Evolutionary conservation across 345 rosid species (phyloP).

Genomic region (Kernera saxatilis): DNA sequence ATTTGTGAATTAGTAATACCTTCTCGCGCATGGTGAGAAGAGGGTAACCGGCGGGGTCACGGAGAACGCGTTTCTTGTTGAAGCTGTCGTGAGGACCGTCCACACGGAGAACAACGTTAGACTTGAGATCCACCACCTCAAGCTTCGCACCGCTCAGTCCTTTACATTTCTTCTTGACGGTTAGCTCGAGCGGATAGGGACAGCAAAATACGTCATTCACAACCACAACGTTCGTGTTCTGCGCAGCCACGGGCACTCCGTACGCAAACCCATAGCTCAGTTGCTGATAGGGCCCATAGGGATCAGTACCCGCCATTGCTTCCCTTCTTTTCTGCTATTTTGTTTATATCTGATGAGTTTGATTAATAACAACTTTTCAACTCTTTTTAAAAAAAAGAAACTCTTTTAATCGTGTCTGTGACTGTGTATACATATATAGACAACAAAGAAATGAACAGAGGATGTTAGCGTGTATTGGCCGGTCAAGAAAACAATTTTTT

Average conservation of each 20-base stretch:
- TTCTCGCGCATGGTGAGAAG: slow-evolving; percentile 30
- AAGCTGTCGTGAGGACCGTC: slow-evolving; percentile 21
- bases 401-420: background rate
- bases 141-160: slow-evolving; percentile 8
- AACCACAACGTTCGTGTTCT: slow-evolving; percentile 6
- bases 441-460: background rate
- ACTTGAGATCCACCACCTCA: background rate
- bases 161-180: slow-evolving; percentile 19
- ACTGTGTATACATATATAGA: background rate
- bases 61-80: slow-evolving; percentile 15
- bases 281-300: slow-evolving; percentile 1
- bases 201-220: slow-evolving; percentile 19
- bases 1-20: slow-evolving; percentile 6
- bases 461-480: slow-evolving; percentile 1
- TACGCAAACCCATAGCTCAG: background rate
- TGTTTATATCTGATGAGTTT: background rate
- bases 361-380: background rate
- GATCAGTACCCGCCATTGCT: background rate
- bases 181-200: slow-evolving; percentile 21
- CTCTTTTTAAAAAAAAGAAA: too few species aligned
- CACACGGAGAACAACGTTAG: slow-evolving; percentile 12
- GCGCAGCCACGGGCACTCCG: slow-evolving; percentile 7
- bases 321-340: background rate
- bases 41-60: slow-evolving; percentile 20
- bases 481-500: background rate